phyloP scores from a whole-genome alignment of 192 early-diverging fungal species.

The Coemansia sp. region DNA sequence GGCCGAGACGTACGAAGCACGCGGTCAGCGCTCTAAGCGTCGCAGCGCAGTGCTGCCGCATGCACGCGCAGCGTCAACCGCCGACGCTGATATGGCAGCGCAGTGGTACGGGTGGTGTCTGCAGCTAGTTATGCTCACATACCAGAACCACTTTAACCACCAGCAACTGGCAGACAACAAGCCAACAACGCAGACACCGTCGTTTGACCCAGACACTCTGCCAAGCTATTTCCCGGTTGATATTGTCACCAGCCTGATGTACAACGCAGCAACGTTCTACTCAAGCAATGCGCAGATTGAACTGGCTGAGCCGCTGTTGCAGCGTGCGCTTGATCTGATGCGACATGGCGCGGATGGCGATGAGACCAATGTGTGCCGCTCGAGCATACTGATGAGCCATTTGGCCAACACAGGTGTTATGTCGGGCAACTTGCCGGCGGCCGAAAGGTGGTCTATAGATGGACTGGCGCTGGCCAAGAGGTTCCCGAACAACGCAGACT shows the following conservation, averaged over 20 bases:
- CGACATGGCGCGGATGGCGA: conserved; percentile 31
- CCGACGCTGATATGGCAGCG: conserved; percentile 31
- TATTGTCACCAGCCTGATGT: conserved; percentile 47
- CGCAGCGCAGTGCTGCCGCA: conserved; percentile 37
- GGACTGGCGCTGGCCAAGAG: conserved; percentile 42
- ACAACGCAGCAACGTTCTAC: conserved; percentile 52
- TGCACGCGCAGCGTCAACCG: conserved; percentile 16
- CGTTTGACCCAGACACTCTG: conserved; percentile 48
- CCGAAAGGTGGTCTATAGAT: conserved; percentile 41
- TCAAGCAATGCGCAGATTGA: conserved; percentile 26
- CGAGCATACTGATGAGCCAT: conserved; percentile 52
- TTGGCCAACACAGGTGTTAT: conserved; percentile 44
- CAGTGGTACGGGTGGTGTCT: conserved; percentile 57
- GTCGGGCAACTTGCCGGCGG: conserved; percentile 25
- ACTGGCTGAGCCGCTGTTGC: conserved; percentile 47
- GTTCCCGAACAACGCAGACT: conserved; percentile 47
- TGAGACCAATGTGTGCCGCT: conserved; percentile 34
- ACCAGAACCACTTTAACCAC: conserved; percentile 50
- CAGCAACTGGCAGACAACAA: conserved; percentile 26
- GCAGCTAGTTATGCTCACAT: conserved; percentile 50
- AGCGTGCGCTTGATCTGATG: conserved; percentile 51
- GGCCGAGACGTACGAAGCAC: conserved; percentile 45
- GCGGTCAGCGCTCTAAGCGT: conserved; percentile 37
- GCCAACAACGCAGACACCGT: conserved; percentile 26
- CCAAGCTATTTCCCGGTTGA: conserved; percentile 41